These are phyloP conservation scores for Eucalyptus regnans DNA, from an alignment of 345 rosid species.

Conservation along the genomic window DNA sequence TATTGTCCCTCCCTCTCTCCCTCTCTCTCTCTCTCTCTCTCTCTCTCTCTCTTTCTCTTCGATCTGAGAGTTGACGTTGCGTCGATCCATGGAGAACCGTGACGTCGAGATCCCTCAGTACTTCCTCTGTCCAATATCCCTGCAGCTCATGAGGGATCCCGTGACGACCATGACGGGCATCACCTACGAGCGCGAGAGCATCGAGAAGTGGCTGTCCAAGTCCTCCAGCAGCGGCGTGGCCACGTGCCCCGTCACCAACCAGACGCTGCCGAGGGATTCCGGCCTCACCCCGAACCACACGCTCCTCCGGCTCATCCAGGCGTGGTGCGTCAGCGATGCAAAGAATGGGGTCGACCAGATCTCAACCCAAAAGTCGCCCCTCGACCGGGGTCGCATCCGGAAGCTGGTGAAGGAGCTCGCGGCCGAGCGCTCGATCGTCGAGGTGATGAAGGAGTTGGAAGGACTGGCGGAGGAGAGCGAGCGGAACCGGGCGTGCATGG, in stretches of 20 bases:
- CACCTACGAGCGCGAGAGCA: constrained; percentile 49
- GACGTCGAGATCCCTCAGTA: constrained; percentile 34
- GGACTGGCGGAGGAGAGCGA: constrained; percentile 12
- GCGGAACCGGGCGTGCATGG: constrained; percentile 14
- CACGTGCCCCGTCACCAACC: constrained; percentile 46
- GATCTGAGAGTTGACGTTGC: background rate
- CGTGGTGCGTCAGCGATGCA: constrained; percentile 23
- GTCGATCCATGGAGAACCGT: background rate
- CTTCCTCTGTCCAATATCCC: constrained; percentile 51
- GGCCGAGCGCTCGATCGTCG: background rate
- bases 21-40: background rate
- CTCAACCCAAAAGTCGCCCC: constrained; percentile 14
- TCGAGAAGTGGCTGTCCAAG: constrained; percentile 36
- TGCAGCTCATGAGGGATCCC: constrained; percentile 50
- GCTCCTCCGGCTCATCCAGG: constrained; percentile 33
- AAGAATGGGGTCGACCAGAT: constrained; percentile 11
- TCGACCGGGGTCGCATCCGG: constrained; percentile 2
- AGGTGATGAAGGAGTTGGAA: constrained; percentile 18
- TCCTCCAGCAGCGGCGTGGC: background rate
- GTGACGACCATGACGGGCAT: constrained; percentile 54
- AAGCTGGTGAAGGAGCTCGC: constrained; percentile 18
- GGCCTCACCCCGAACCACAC: constrained; percentile 44
- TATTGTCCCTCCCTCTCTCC: background rate
- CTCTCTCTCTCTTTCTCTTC: background rate
- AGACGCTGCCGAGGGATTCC: constrained; percentile 21